Base-by-base conservation (phyloP, 73 alveolate genomes). In the Paraurostyla sp. region DNA sequence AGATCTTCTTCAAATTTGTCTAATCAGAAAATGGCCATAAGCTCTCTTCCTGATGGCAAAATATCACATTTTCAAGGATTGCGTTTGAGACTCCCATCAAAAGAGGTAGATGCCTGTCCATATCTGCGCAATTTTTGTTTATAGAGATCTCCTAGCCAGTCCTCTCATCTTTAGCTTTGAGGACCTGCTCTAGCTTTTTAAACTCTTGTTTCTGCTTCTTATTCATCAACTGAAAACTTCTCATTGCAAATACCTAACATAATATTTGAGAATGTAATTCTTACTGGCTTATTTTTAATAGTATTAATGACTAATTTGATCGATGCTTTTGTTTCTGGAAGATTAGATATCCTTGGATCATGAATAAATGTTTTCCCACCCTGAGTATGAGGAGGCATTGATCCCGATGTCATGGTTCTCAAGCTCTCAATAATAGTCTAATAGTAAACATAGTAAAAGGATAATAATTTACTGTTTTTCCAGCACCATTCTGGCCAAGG, bases 401-500 rank as follows among this genome's bases (percentile, higher is more conserved):
- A 60, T 18, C 99, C 99, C 71, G 99, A 92, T 25, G 98, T 94
- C 68, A 94, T 96, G 63, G 96, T 89, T 71, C 97, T 92, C 38
- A 97, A 88, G 51, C 97, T 90, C 89, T 97, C 99, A 52, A 97
- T 96, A 90, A 97, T 97, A 42, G 99, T 96, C 98, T 96, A 94
- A 78, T 52, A 73, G 36, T 58, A 60, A 48, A 35, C 81, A 56
- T 22, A 2, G 25, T 16, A 50, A 4, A 33, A 25, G 9, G 4
- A 3, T 3, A 4, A 33, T 49, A 18, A 16, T 94, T 86, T 94
- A 96, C 97, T 32, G 99, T 96, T 93, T 97, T 97, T 18, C 99
- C 99, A 85, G 99, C 94, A 23, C 99, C 99, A 89, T 97, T 97
- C 68, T 96, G 97, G n/a, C 99, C 99, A 32, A 96, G 97, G 42